Evolutionary conservation across 257 asterid genomes (phyloP).

Genomic region (Agastache rugosa): DNA sequence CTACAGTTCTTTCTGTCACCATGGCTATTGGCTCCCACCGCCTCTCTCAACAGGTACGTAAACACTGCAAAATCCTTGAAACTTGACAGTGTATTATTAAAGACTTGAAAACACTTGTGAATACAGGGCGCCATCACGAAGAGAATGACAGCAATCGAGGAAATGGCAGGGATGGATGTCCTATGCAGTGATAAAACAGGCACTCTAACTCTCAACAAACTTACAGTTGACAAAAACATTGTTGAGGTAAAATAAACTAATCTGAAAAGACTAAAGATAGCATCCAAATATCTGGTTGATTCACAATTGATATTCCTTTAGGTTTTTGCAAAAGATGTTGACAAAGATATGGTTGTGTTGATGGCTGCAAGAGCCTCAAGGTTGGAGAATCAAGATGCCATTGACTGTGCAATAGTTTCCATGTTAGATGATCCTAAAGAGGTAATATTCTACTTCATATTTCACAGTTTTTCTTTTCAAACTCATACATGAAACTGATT

Average conservation of each 20-base stretch:
- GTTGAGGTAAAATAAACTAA: slow-evolving; percentile 48
- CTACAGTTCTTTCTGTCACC: slow-evolving; percentile 78
- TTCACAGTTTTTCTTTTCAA: not conserved
- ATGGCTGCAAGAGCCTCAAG: slow-evolving; percentile 77
- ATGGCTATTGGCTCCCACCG: slow-evolving; percentile 91
- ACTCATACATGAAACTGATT: not conserved
- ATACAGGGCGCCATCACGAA: slow-evolving; percentile 70
- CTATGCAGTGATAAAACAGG: slow-evolving; percentile 86
- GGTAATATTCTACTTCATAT: slow-evolving; percentile 40
- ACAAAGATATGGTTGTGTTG: slow-evolving; percentile 57
- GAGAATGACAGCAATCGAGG: slow-evolving; percentile 88
- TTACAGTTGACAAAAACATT: slow-evolving; percentile 60
- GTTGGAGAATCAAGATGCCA: slow-evolving; percentile 72
- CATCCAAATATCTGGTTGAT: not conserved
- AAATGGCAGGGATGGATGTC: slow-evolving; percentile 91
- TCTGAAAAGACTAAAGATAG: too few species aligned
- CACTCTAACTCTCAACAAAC: slow-evolving; percentile 76
- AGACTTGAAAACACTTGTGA: too few species aligned
- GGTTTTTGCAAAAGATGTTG: slow-evolving; percentile 57
- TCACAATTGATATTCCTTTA: slow-evolving; percentile 8
- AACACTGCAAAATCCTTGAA: too few species aligned
- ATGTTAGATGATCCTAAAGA: slow-evolving; percentile 72
- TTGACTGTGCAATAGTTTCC: slow-evolving; percentile 68
- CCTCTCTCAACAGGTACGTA: slow-evolving; percentile 54
- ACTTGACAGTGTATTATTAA: too few species aligned